Evolutionary conservation across 129 eudicot genomes (phyloP), one percentile per base, ranked within the genome.

Genomic region (Mikania micrantha): DNA sequence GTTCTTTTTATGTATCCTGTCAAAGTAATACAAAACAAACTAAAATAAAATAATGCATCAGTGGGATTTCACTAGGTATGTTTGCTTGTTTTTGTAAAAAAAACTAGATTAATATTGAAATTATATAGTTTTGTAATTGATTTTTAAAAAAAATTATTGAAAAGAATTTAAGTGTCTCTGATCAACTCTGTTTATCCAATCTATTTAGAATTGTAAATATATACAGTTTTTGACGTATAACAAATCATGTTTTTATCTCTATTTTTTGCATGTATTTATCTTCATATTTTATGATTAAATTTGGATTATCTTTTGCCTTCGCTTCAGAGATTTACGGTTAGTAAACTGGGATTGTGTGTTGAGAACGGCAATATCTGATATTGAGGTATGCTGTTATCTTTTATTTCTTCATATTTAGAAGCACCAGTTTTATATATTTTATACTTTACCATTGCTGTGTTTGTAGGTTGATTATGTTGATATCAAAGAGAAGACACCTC

Each of bases 321-420:
- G 13, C 40, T 68, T 52, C 76, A 92, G 96, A 80, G 96, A 84
- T 82, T 64, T 86, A 10, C 87, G 98, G 22, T 75, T 93, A n/a
- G 98, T 93, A 67, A 88, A 93, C 65, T 93, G 98, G 98, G 98
- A 88, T 74, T 93, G 98, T 82, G 91, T 86, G 67, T 60, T 93
- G 84, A 75, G 95, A 60, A 93, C 98, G 15, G 98, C 98, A 38
- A 86, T 93, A 79, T 93, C 98, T 74, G 96, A 93, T 77, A 93
- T 93, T 45, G 98, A 93, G 88, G 98, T 93, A 62, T 59, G 71
- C 60, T 24, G n/a, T n/a, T 7, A 40, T 10, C 16, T 6, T 32
- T 54, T 42, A 7, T 40, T 21, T 58, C 39, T 49, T 35, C 39
- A 66, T 59, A 12, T 58, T 52, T 12, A 22, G 11, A 68, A 57